These are phyloP conservation scores for Pulveroboletus ravenelii DNA, from an alignment of 768 basidiomycete species.

Conservation along the genomic window DNA sequence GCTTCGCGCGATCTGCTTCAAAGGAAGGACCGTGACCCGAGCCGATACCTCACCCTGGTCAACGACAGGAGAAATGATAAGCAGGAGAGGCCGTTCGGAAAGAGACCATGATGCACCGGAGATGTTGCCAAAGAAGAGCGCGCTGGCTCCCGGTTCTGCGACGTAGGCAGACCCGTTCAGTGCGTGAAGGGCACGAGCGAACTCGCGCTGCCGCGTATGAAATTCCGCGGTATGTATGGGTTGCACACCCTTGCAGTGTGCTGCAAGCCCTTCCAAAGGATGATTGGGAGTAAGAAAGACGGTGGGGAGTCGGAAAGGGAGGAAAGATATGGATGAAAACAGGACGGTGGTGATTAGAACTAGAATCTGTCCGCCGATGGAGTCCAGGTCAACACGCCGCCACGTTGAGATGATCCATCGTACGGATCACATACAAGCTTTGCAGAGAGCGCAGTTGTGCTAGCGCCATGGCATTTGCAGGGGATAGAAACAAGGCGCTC, in stretches of 20 bases:
- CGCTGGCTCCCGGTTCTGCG: constrained; percentile 72
- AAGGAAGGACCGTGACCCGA: constrained; percentile 61
- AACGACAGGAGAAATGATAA: constrained; percentile 50
- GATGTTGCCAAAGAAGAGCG: constrained; percentile 70
- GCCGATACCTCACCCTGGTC: constrained; percentile 29
- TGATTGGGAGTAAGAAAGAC: neutral
- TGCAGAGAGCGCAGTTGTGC: neutral
- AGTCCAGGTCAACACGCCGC: neutral
- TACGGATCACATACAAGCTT: constrained; percentile 11
- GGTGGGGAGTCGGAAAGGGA: neutral
- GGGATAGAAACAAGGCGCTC: neutral
- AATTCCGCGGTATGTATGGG: constrained; percentile 36
- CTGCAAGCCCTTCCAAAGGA: constrained; percentile 26
- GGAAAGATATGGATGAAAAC: constrained; percentile 2
- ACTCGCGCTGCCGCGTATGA: constrained; percentile 9
- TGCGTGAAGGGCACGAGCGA: constrained; percentile 46
- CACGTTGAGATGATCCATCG: neutral
- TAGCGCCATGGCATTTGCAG: neutral
- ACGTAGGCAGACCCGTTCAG: constrained; percentile 66
- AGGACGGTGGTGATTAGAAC: constrained; percentile 5
- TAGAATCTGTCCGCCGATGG: constrained; percentile 9
- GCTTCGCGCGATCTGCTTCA: constrained; percentile 64
- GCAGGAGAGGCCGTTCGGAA: constrained; percentile 74
- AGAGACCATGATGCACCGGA: constrained; percentile 58
- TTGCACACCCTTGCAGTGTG: constrained; percentile 45